Evolutionary conservation across 345 rosid genomes (phyloP), one percentile per base, ranked within the genome.

Genomic region (Firmiana major): DNA sequence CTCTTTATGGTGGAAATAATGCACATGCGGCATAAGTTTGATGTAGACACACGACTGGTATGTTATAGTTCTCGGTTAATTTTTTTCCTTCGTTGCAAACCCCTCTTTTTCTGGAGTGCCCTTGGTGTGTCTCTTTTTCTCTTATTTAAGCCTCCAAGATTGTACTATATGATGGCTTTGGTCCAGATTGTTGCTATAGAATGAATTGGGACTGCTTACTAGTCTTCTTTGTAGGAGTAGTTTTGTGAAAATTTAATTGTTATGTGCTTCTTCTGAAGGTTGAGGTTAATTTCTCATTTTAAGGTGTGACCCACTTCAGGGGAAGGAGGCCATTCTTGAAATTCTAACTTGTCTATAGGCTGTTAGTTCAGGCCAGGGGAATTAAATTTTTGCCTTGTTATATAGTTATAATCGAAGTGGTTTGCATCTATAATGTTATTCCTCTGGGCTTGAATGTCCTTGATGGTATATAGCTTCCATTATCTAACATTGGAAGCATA

Each of bases 21-120:
- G 99, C 99, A 95, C 90, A 95, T 95, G 99, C 96, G 94, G 57
- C 98, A 95, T 76, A 95, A 93, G 80, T 95, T 95, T 85, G 99
- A 93, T 76, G 97, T 90, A 7, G 98, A 95, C 81, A 95, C 99
- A 19, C 87, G 92, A 48, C 84, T 95, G 90, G 99, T 92, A 87
- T 55, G 86, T 80, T 71, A 31, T 15, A 62, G 15, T 22, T 75
- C 55, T 34, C 28, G 7, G n/a, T 21, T 48, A 22, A 22, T 51
- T 1, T 54, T 24, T 28, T 49, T 15, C 31, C 6, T 49, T 22
- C 9, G 6, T 38, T 9, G 34, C 42, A 31, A 62, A 54, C 11
- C 6, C 24, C 15, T 4, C 31, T 10, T 58, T 10, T 58, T 49
- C 22, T 28, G 3, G 15, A 48, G 16, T 70, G 59, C 26, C 16